Conservation (phyloP, 2,329 filamentous ascomycete genomes). For the Fusarium tjaetaba region DNA sequence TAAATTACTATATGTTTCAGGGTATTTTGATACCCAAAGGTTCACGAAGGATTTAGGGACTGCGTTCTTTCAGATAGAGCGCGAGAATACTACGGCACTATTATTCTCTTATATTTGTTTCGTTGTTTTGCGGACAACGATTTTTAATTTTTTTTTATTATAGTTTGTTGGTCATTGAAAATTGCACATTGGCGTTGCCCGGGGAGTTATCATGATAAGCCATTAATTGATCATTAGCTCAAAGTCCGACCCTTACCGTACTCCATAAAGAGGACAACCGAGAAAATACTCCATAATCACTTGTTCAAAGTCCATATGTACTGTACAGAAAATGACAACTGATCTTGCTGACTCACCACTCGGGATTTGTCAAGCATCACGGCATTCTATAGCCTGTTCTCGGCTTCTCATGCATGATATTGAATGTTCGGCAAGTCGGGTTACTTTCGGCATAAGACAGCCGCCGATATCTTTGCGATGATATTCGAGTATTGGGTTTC, state of each 20-base stretch:
- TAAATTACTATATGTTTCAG: neutral
- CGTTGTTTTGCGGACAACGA: neutral
- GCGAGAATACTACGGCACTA: neutral
- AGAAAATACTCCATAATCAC: neutral
- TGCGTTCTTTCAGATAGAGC: neutral
- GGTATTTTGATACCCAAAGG: neutral
- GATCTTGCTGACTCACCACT: neutral
- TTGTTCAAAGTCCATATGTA: neutral
- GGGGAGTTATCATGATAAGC: constrained; percentile 6
- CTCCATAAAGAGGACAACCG: neutral
- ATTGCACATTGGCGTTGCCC: neutral
- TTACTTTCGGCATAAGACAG: constrained; percentile 42
- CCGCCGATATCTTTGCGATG: neutral
- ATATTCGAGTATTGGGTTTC: neutral
- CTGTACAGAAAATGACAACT: neutral
- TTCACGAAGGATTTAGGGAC: neutral
- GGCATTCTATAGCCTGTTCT: constrained; percentile 7
- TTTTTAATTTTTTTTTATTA: no score
- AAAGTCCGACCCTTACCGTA: neutral
- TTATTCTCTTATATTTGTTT: neutral
- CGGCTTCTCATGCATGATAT: constrained; percentile 25
- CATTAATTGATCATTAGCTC: neutral
- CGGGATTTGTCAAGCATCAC: neutral
- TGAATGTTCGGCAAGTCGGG: constrained; percentile 28
- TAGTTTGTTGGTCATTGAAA: neutral